These are phyloP conservation scores for Penicillium glabrum DNA, from an alignment of 2,329 filamentous ascomycete species.

Conservation along the genomic window DNA sequence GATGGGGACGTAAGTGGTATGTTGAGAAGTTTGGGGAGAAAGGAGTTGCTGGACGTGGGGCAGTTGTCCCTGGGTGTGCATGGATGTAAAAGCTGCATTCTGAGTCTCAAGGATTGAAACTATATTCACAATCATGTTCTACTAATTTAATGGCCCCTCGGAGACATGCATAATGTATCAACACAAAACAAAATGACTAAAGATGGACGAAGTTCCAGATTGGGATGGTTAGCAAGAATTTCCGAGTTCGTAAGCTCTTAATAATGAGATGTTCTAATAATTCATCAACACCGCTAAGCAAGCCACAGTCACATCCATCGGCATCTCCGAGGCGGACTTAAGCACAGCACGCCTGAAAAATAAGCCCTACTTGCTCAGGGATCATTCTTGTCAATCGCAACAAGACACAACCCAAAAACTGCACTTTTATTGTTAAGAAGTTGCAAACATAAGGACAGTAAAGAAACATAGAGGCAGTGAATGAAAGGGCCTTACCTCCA, in stretches of 20 bases:
- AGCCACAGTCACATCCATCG: not conserved
- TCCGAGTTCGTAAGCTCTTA: not conserved
- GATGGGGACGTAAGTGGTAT: constrained; percentile 84
- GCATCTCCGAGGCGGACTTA: not conserved
- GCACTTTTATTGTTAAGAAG: not conserved
- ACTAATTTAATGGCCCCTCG: too few species aligned
- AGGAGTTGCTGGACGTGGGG: constrained; percentile 71
- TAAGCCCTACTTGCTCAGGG: not conserved
- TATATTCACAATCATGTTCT: too few species aligned
- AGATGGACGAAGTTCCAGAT: not conserved
- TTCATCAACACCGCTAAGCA: not conserved
- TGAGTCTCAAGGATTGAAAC: too few species aligned
- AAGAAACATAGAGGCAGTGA: too few species aligned
- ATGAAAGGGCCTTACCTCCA: too few species aligned
- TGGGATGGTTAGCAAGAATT: too few species aligned
- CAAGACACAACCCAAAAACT: not conserved
- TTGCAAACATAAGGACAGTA: not conserved
- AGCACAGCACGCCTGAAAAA: not conserved
- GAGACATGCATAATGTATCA: not conserved
- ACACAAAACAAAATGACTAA: not conserved
- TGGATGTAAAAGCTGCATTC: constrained; percentile 30
- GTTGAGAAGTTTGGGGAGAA: constrained; percentile 81
- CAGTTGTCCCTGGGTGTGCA: constrained; percentile 62
- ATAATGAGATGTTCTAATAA: not conserved
- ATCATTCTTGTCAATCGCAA: not conserved